Percentiles rank a stretch among this genome's conserved stretches.
phyloP scores from a whole-genome alignment of 2,329 filamentous ascomycete species.

The Sporothrix dimorphospora region DNA sequence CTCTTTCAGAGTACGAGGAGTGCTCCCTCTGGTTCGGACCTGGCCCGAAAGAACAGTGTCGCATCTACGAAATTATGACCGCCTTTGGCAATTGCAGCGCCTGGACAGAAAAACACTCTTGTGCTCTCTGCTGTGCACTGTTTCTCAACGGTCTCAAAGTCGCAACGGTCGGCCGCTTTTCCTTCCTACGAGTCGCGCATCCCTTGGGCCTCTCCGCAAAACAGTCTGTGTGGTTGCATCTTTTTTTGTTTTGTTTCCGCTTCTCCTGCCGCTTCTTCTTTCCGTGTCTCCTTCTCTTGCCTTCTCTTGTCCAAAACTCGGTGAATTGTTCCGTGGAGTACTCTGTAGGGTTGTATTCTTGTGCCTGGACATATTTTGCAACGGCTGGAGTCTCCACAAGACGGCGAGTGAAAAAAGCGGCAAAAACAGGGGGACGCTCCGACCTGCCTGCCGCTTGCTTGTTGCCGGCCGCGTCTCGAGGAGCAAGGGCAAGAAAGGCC shows the following conservation, averaged over 20 bases:
- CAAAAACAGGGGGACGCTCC: no score
- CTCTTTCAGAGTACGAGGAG: no score
- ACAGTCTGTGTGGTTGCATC: constrained; percentile 10
- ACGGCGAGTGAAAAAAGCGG: constrained; percentile 11
- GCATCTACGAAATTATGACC: not conserved
- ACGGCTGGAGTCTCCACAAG: not conserved
- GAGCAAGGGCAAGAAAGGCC: not conserved
- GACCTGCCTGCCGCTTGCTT: constrained; percentile 11
- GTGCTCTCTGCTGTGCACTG: not conserved
- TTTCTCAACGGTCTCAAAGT: not conserved
- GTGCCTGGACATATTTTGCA: not conserved
- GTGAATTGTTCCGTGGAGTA: not conserved
- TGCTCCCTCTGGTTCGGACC: no score
- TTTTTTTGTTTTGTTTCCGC: not conserved
- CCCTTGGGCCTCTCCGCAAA: no score
- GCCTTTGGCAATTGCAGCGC: not conserved
- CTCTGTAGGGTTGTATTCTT: not conserved
- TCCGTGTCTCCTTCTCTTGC: not conserved
- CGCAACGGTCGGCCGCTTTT: not conserved
- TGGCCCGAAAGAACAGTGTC: not conserved
- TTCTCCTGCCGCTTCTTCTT: not conserved
- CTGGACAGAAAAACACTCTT: not conserved
- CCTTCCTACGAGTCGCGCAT: no score
- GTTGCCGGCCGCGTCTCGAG: constrained; percentile 13
- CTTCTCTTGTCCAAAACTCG: not conserved